A percentile compares a stretch with the other conserved stretches of the same genome.
These are phyloP conservation scores for Dothideomycetes sp. DNA, from an alignment of 2,329 filamentous ascomycete species.

Conservation along the genomic window DNA sequence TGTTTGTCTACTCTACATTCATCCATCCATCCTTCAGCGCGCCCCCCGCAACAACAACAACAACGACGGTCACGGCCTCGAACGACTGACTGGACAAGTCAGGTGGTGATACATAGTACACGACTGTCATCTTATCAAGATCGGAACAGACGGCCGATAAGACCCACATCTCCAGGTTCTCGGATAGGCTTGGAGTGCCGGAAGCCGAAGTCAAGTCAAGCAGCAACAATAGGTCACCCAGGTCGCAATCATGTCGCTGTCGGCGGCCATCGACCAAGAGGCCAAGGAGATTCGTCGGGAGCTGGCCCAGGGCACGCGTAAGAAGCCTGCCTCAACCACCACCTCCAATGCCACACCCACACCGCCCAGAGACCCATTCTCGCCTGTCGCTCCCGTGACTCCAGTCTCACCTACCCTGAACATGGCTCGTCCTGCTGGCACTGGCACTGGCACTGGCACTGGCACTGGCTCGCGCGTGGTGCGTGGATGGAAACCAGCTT, in stretches of 20 bases:
- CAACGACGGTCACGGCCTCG: no score
- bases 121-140: neutral
- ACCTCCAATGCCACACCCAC: neutral
- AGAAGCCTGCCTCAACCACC: neutral
- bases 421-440: no score
- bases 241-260: conserved; percentile 11
- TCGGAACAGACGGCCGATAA: conserved; percentile 5
- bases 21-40: no score
- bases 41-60: no score
- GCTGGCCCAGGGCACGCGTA: conserved; percentile 5
- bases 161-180: conserved; percentile 7
- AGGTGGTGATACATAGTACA: no score
- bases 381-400: neutral
- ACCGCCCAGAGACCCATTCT: no score
- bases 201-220: neutral
- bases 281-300: conserved; percentile 12
- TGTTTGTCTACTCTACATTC: no score
- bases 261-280: conserved; percentile 10
- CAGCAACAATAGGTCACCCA: neutral
- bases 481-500: conserved; percentile 18
- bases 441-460: no score
- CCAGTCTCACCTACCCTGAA: neutral
- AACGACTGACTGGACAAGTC: no score
- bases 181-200: conserved; percentile 5
- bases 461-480: neutral